These are phyloP conservation scores for Lanmaoa pseudosensibilis DNA, from an alignment of 768 basidiomycete species.

Conservation along the genomic window DNA sequence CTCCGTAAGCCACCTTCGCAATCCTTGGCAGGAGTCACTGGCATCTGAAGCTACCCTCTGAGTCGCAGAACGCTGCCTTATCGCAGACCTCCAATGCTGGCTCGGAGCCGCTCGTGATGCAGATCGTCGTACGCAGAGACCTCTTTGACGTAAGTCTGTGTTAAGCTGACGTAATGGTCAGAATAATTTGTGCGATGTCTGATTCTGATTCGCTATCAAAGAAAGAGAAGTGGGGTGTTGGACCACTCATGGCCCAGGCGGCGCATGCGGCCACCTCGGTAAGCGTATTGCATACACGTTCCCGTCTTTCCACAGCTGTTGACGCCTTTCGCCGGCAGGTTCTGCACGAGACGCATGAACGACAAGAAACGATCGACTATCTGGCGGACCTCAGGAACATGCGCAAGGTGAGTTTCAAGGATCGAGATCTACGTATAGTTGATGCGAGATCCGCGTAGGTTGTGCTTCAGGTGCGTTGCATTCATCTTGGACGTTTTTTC, in stretches of 20 bases:
- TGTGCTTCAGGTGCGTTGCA: conserved; percentile 38
- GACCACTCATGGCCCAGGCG: conserved; percentile 45
- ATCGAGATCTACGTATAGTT: background rate
- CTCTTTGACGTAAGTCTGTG: conserved; percentile 38
- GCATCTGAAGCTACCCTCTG: background rate
- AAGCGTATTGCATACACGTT: background rate
- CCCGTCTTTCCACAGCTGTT: background rate
- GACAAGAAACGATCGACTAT: conserved; percentile 39
- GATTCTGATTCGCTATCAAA: conserved; percentile 13
- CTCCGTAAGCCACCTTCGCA: background rate
- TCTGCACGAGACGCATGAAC: conserved; percentile 40
- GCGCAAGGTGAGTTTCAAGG: conserved; percentile 37
- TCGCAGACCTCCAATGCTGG: background rate
- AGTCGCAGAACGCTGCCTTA: background rate
- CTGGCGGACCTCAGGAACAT: conserved; percentile 40
- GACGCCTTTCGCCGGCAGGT: conserved; percentile 27
- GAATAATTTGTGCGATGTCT: background rate
- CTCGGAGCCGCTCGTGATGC: conserved; percentile 43
- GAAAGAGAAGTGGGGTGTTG: conserved; percentile 44
- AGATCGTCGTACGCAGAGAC: conserved; percentile 44
- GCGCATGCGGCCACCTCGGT: conserved; percentile 46
- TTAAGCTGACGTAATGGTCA: background rate
- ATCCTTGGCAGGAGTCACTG: background rate
- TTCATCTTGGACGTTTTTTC: background rate
- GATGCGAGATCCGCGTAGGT: conserved; percentile 28